These are phyloP conservation scores for Xanthoceras sorbifolium DNA, from an alignment of 345 rosid genomes.

Conservation along the genomic window DNA sequence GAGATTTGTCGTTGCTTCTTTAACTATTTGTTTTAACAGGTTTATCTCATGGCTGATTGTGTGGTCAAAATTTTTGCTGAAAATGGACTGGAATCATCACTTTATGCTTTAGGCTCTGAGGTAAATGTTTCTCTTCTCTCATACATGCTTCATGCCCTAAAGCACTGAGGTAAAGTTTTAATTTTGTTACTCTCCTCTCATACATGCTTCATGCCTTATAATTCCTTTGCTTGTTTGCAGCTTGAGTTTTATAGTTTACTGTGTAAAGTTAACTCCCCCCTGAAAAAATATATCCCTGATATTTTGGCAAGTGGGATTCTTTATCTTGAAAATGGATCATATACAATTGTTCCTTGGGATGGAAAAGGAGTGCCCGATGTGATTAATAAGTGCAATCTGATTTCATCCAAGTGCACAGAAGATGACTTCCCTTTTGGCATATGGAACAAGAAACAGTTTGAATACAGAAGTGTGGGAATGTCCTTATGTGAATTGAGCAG, in stretches of 20 bases:
- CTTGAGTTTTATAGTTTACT: slow-evolving; percentile 77
- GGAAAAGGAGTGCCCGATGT: slow-evolving; percentile 80
- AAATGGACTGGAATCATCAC: slow-evolving; percentile 76
- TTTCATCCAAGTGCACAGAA: slow-evolving; percentile 37
- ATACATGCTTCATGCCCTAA: too few relatives aligned
- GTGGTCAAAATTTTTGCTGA: slow-evolving; percentile 83
- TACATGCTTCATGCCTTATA: slow-evolving; percentile 5
- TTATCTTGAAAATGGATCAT: slow-evolving; percentile 64
- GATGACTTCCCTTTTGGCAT: slow-evolving; percentile 71
- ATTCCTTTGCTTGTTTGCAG: slow-evolving; percentile 48
- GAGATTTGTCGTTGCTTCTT: slow-evolving; percentile 1
- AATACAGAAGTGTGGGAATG: slow-evolving; percentile 53
- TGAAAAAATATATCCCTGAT: slow-evolving; percentile 70
- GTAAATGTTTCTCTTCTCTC: too few relatives aligned
- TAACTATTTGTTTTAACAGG: slow-evolving; percentile 51
- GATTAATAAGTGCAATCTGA: slow-evolving; percentile 48
- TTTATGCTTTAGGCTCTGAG: slow-evolving; percentile 87
- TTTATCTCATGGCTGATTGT: slow-evolving; percentile 69
- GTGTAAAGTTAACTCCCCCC: slow-evolving; percentile 48
- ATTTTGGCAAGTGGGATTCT: slow-evolving; percentile 79
- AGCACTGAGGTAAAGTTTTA: slow-evolving; percentile 66
- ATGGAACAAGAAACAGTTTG: slow-evolving; percentile 72
- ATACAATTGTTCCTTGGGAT: slow-evolving; percentile 73
- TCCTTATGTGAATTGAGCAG: slow-evolving; percentile 34
- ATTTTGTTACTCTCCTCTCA: neutral